phyloP scores from a whole-genome alignment of 371 early-diverging fungal genomes.

The Mucor mucedo region DNA sequence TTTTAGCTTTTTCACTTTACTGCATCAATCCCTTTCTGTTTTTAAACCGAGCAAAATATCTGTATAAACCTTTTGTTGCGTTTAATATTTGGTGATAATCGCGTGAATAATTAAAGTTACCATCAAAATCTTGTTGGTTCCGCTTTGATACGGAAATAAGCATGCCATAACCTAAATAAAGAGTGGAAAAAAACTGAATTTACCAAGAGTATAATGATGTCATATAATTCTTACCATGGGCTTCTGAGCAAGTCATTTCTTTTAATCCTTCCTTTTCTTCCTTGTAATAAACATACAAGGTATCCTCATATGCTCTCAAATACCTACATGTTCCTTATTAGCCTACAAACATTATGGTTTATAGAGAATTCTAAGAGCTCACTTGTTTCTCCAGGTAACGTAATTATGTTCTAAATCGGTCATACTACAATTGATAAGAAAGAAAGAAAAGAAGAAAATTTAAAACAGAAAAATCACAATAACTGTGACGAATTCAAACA shows the following conservation, averaged over 20 bases:
- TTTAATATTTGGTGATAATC: slow-evolving; percentile 4
- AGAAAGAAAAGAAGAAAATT: slow-evolving; percentile 2
- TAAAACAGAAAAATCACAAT: not conserved
- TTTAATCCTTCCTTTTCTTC: slow-evolving; percentile 42
- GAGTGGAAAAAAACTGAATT: no score
- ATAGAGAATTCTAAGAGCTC: not conserved
- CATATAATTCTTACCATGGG: slow-evolving; percentile 43
- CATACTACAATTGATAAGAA: slow-evolving; percentile 25
- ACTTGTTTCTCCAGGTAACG: slow-evolving; percentile 43
- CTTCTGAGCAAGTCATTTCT: slow-evolving; percentile 58
- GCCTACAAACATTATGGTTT: not conserved
- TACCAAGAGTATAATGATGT: not conserved
- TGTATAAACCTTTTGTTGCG: slow-evolving; percentile 44
- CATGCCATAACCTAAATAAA: slow-evolving; percentile 62
- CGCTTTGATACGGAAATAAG: slow-evolving; percentile 62
- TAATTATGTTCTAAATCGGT: slow-evolving; percentile 39
- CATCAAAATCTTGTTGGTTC: slow-evolving; percentile 67
- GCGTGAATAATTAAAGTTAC: slow-evolving; percentile 19
- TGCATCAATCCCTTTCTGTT: slow-evolving; percentile 65
- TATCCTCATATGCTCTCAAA: slow-evolving; percentile 48
- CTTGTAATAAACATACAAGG: slow-evolving; percentile 54
- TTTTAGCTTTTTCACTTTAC: slow-evolving; percentile 15
- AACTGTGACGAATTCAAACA: slow-evolving; percentile 12
- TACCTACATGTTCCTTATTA: slow-evolving; percentile 31
- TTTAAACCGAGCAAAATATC: slow-evolving; percentile 59